These are phyloP conservation scores for Pleurotus tuber-regium DNA, from an alignment of 768 basidiomycete species.

Conservation along the genomic window DNA sequence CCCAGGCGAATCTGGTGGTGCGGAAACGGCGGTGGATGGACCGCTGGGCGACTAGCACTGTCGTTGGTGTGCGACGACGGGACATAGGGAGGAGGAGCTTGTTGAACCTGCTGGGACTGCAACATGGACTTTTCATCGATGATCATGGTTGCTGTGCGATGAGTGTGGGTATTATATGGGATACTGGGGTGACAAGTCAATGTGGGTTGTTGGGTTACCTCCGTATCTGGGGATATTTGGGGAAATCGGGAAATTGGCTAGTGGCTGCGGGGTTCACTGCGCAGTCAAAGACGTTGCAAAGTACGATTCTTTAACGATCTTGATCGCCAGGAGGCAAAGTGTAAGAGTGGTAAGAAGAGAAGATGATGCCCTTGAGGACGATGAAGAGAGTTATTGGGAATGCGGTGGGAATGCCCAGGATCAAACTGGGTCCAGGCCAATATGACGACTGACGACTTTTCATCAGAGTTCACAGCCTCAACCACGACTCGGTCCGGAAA, in stretches of 20 bases:
- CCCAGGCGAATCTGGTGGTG: slow-evolving; percentile 10
- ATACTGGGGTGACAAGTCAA: background rate
- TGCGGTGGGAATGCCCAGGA: background rate
- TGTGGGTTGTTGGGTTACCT: slow-evolving; percentile 4
- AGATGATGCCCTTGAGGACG: background rate
- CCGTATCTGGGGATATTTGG: slow-evolving; percentile 2
- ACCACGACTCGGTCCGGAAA: too few species aligned
- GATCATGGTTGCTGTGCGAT: too few species aligned
- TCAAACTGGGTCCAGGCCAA: background rate
- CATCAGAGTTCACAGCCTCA: background rate
- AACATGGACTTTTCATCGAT: slow-evolving; percentile 30
- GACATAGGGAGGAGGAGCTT: slow-evolving; percentile 27
- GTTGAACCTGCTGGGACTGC: slow-evolving; percentile 11
- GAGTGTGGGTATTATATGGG: slow-evolving; percentile 4
- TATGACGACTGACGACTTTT: too few species aligned
- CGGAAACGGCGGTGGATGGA: slow-evolving; percentile 23
- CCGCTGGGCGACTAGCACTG: slow-evolving; percentile 15
- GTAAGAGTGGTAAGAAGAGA: too few species aligned
- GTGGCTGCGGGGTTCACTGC: background rate
- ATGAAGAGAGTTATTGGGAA: background rate
- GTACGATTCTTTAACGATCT: too few species aligned
- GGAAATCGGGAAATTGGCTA: background rate
- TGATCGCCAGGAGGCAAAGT: too few species aligned
- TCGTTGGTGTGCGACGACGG: slow-evolving; percentile 12
- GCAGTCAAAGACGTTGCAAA: too few species aligned